Base-by-base conservation (phyloP, 2,329 filamentous ascomycete genomes). In the Epichloe hybrida region DNA sequence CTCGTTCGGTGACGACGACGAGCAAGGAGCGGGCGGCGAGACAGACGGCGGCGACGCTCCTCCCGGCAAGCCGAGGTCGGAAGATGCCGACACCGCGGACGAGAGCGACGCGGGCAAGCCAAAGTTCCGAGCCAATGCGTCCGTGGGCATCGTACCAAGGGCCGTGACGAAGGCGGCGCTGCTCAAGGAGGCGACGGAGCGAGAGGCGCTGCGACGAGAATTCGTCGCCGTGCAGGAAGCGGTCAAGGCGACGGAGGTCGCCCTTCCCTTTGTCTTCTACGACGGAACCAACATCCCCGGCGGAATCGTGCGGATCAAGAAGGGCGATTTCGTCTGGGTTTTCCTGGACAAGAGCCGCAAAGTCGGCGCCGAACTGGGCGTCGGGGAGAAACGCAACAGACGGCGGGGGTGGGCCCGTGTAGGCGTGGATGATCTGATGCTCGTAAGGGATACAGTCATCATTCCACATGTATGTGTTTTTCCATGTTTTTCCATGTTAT, bases 261-360 rank as follows among this genome's bases (percentile, higher is more conserved):
- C 86, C 15, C 84, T 98, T 35, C 93, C 93, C 0, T 98, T 97
- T 66, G 88, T 97, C 3, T 97, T 97, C 64, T 97, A 96, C 69
- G 91, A 97, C 58, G 93, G 93, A 15, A 88, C 88, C 21, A 91
- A 94, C 64, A 85, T 86, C 11, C 86, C 90, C 0, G 88, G 89
- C 15, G 90, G 91, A 1, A 78, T 78, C 13, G 90, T 91, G 46
- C 83, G 84, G 53, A 79, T 97, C 48, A 95, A 89, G 67, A 98
- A 98, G 68, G 91, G 93, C 9, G 93, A 97, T 62, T 84, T 82
- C 51, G 76, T 94, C 27, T 97, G 93, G 93, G 71, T 96, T 1
- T 95, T 97, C 57, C 72, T 98, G 3, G 93, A 98, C 66, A 83
- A 86, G 61, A 93, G 88, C 60, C 77, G 91, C 55, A 96, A 95